These are phyloP conservation scores for Xylaria sp. DNA, from an alignment of 495 filamentous ascomycete genomes.

Conservation along the genomic window DNA sequence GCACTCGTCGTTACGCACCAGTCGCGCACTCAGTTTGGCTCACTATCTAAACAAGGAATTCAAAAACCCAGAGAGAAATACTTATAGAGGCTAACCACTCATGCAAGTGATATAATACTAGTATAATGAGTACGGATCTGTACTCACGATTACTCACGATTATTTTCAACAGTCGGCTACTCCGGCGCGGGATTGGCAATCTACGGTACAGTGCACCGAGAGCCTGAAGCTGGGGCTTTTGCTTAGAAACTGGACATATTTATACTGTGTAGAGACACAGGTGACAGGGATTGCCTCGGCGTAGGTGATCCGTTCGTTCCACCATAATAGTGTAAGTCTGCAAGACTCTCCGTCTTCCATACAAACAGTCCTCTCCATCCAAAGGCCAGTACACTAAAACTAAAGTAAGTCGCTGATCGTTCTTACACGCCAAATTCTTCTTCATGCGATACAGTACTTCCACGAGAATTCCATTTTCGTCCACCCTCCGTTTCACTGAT, in stretches of 20 bases:
- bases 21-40: conserved; percentile 11
- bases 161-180: not conserved
- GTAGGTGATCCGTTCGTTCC: not conserved
- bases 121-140: too few relatives aligned
- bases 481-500: conserved; percentile 8
- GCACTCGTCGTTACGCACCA: not conserved
- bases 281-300: not conserved
- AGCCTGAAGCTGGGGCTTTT: not conserved
- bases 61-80: not conserved
- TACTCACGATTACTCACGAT: not conserved
- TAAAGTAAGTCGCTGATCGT: not conserved
- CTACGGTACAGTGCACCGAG: too few relatives aligned
- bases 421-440: not conserved
- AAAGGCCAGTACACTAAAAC: not conserved
- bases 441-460: not conserved
- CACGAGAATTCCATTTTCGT: conserved; percentile 10
- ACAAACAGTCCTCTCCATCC: not conserved
- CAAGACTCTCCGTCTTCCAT: not conserved
- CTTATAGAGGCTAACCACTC: not conserved
- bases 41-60: conserved; percentile 5
- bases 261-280: not conserved
- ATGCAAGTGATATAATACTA: conserved; percentile 18
- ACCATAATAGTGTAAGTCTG: not conserved
- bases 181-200: not conserved
- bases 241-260: not conserved